Evolutionary conservation across 73 alveolate genomes (phyloP).

Genomic region (Tetrahymena elliotti): DNA sequence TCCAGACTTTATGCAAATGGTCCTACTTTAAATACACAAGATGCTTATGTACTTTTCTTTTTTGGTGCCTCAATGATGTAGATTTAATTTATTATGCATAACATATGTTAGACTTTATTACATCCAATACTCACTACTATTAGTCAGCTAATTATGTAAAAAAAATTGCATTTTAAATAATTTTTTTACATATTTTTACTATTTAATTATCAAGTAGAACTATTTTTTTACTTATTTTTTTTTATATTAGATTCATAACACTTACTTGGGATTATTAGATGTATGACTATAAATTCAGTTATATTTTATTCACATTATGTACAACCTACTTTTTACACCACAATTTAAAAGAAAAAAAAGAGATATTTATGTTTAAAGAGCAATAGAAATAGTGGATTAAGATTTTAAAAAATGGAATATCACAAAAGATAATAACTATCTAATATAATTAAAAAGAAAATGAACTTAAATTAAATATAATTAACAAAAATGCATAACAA

Average conservation of each 20-base stretch:
- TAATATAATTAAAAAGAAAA: not conserved
- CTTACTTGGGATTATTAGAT: not conserved
- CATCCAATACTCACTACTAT: not conserved
- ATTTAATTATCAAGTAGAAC: not conserved
- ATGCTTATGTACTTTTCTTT: not conserved
- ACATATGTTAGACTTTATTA: not conserved
- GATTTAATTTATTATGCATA: not conserved
- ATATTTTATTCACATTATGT: not conserved
- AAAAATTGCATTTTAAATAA: not conserved
- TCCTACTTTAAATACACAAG: not conserved
- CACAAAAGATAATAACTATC: not conserved
- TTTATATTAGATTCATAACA: not conserved
- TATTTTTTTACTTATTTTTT: not conserved
- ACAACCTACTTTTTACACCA: not conserved
- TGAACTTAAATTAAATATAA: not conserved
- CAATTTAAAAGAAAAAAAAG: not conserved
- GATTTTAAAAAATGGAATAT: not conserved
- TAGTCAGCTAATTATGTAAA: not conserved
- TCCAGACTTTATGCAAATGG: not conserved
- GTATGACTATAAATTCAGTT: not conserved
- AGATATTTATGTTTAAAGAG: not conserved
- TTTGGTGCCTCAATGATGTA: not conserved
- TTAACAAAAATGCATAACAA: not conserved
- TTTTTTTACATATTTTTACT: not conserved
- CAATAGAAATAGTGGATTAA: not conserved